Base-by-base conservation (phyloP, 2,329 filamentous ascomycete genomes). In the Claviceps sp. region DNA sequence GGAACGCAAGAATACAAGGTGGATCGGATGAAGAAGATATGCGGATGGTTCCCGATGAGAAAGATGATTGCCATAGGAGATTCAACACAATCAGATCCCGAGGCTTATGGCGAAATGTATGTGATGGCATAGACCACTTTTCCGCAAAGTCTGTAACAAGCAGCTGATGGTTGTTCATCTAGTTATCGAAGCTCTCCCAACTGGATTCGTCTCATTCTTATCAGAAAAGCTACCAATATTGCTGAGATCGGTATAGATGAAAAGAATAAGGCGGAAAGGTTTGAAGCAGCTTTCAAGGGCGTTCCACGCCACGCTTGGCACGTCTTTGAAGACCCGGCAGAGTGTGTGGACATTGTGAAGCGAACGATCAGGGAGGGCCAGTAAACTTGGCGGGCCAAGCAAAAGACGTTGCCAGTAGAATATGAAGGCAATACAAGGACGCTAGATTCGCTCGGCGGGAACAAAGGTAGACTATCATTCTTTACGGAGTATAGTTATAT, bases 41-140 rank as follows among this genome's bases (percentile, higher is more conserved):
- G 88, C 58, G 67, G 69, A 1, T 93, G 86, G 86, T 74, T 96
- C 47, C 91, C 91, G 0, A 76, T 77, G 58, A 76, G 86, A 54
- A 86, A 84, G 59, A 83, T 95, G 69, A 79, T 97, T 55, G 83
- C 83, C 58, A 82, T 97, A 57, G 91, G 91, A 1, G 91, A 97
- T 67, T 91, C 85, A 40, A 96, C 90, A 0, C 91, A 96, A 67
- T 85, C 80, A 26, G 91, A 97, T 60, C 90, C 91, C 0, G 91
- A 97, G 64, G 80, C 87, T 0, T 97, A 96, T 62, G 90, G 83
- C 29, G 83, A 90, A 58, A 81, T 88, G 67, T 89, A 76, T 66
- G 74, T 66, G 29, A 1, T 53, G 29, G 34, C 17, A 4, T 7
- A 17, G 39, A n/a, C 2, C 13, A 17, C 34, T 20, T 9, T 52